Evolutionary conservation across 371 early-diverging fungal species (phyloP), one percentile per base, ranked within the genome.

Genomic region (Rhizopus microsporus): DNA sequence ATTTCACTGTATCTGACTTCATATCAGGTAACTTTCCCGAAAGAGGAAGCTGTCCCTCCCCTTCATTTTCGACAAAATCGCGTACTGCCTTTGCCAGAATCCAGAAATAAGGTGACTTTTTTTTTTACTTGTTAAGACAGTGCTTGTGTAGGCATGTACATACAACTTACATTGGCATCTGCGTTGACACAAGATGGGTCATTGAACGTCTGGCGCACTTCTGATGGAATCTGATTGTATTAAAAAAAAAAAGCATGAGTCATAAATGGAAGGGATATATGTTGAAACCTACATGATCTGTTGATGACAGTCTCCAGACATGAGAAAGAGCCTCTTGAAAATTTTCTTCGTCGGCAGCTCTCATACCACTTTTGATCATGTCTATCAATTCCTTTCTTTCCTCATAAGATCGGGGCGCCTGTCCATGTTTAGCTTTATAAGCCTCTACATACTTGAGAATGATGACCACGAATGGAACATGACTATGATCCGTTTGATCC

Each of bases 21-120:
- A 98, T 97, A 72, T 98, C 98, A 0, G 97, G 97, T 6, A 98
- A 80, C 34, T 81, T 74, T 4, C 96, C 98, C 0, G 90, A 78
- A 7, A 95, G 68, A 0, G 98, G 98, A 33, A 98, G 81, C 35
- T 73, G 75, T 1, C 89, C 89, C 15, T 67, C 62, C 4, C 94
- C 92, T 65, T 88, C 86, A 30, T 89, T 82, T 31, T 74, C 78
- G 4, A 91, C 83, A 73, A 95, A 98, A 30, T 88, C 84, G 33
- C 82, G 72, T 17, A 94, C 75, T 0, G 96, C 95, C 31, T 83
- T 70, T 0, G 83, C 79, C 47, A 94, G 67, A 23, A 94, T 77
- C 98, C 98, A 98, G 62, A 98, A 98, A 55, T 74, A 68, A 30
- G 84, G 60, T 2, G 92, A 87, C 89, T 92, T 44, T n/a, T 13